Evolutionary conservation across 2,329 filamentous ascomycete genomes (phyloP), one percentile per base, ranked within the genome.

Genomic region (Xylaria sp.): DNA sequence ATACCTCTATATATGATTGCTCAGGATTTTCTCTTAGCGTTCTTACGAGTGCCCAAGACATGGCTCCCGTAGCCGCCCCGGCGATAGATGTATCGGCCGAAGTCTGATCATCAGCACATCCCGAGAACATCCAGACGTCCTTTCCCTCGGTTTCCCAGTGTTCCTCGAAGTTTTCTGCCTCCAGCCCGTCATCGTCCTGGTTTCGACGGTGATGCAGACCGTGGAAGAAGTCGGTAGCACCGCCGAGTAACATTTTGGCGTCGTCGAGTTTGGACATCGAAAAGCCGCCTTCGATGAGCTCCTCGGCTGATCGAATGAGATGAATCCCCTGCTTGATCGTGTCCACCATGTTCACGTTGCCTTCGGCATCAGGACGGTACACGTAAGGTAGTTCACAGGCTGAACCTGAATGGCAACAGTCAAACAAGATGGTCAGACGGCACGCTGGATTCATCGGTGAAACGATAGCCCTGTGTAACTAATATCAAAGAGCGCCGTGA

Each of bases 391-490:
- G 76, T 65, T 89, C 87, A 45, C 87, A 80, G 0, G 86, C 86
- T 0, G 85, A 87, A 33, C 87, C 87, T 1, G 84, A 86, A 74
- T 89, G 87, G 72, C 87, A 89, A 76, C 87, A 89, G 73, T 89
- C 87, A 71, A 89, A 84, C 31, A 89, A 77, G 69, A 87, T 81
- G 72, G 86, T 86, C 15, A 88, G 78, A 1, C 83, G 83, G 68
- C 82, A 84, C 13, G 77, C 79, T 0, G 84, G 80, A 25, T 84
- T 81, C 75, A 89, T 79, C 1, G 78, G 77, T 0, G 83, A 83
- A 20, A 88, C 83, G 10, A 88, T 81, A 55, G 81, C 80, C 51
- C 81, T 77, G 72, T 89, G 86, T 17, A 88, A 76, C 65, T 79
- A 57, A 36, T 36, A 33, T 25, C 9, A 2, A 42, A 31, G 10